phyloP scores from a whole-genome alignment of 192 early-diverging fungal genomes.

The Rhizoclosmatium globosum region DNA sequence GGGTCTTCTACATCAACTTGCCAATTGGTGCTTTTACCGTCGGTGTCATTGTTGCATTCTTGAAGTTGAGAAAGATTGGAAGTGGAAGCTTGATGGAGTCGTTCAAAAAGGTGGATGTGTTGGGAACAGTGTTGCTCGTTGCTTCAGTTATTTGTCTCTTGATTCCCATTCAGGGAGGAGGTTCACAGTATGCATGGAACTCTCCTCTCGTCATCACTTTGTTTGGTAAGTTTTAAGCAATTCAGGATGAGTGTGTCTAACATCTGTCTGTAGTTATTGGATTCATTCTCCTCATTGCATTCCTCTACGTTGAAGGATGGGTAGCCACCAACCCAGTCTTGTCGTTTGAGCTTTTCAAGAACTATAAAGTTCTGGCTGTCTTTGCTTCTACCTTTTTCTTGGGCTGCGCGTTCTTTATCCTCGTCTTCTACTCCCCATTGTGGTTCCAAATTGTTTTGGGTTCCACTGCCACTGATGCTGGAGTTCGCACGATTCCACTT shows the following conservation, averaged over 20 bases:
- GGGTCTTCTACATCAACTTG: constrained; percentile 79
- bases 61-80: constrained; percentile 52
- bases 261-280: constrained; percentile 41
- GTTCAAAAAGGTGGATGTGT: constrained; percentile 77
- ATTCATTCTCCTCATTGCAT: constrained; percentile 47
- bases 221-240: constrained; percentile 42
- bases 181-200: constrained; percentile 66
- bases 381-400: constrained; percentile 43
- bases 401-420: constrained; percentile 40
- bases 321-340: constrained; percentile 73
- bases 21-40: constrained; percentile 77
- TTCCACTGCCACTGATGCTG: constrained; percentile 70
- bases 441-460: constrained; percentile 84
- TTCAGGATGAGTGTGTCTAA: too few relatives aligned
- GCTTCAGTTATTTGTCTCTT: constrained; percentile 60
- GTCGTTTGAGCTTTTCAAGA: constrained; percentile 62
- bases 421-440: constrained; percentile 41
- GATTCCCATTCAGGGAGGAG: constrained; percentile 77
- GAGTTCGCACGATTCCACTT: constrained; percentile 75
- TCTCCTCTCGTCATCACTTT: constrained; percentile 65
- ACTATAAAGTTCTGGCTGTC: constrained; percentile 42
- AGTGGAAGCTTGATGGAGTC: constrained; percentile 69
- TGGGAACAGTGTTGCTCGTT: constrained; percentile 42
- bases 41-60: constrained; percentile 59
- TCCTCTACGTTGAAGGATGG: constrained; percentile 72